Evolutionary conservation across 176 grass and related monocot genomes (phyloP).

Genomic region (Zoysia pacifica): DNA sequence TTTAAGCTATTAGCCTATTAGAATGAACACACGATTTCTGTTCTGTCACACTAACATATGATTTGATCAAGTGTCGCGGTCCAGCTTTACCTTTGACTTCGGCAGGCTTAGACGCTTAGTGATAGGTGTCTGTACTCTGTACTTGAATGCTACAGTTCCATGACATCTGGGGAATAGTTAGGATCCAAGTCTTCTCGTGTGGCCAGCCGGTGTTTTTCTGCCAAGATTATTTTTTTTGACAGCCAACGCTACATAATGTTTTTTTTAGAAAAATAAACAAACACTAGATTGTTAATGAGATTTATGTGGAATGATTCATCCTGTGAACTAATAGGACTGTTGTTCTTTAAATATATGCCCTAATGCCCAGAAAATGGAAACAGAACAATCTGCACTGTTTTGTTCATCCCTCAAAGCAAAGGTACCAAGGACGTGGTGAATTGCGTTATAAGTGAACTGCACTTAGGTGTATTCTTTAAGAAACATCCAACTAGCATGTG

Average conservation of each 20-base stretch:
- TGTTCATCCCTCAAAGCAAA: neutral
- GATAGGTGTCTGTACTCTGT: neutral
- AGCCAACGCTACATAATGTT: no score
- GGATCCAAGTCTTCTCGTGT: neutral
- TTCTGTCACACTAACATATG: neutral
- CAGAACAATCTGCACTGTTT: neutral
- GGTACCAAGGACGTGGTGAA: neutral
- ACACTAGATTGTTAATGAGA: no score
- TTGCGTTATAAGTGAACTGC: neutral
- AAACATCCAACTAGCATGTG: slow-evolving; percentile 11
- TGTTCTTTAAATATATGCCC: no score
- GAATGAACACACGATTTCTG: neutral
- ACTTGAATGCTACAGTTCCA: neutral
- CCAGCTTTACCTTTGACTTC: slow-evolving; percentile 10
- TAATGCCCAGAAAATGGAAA: neutral
- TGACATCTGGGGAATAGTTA: neutral
- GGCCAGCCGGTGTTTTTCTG: no score
- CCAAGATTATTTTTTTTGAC: neutral
- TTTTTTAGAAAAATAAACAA: no score
- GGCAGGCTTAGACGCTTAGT: neutral
- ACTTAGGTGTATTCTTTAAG: slow-evolving; percentile 18
- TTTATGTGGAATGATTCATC: neutral
- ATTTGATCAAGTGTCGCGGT: neutral
- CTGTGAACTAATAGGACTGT: neutral
- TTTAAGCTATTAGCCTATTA: neutral